These are phyloP conservation scores for Neonectria coccinea DNA, from an alignment of 2,329 filamentous ascomycete species.

Conservation along the genomic window DNA sequence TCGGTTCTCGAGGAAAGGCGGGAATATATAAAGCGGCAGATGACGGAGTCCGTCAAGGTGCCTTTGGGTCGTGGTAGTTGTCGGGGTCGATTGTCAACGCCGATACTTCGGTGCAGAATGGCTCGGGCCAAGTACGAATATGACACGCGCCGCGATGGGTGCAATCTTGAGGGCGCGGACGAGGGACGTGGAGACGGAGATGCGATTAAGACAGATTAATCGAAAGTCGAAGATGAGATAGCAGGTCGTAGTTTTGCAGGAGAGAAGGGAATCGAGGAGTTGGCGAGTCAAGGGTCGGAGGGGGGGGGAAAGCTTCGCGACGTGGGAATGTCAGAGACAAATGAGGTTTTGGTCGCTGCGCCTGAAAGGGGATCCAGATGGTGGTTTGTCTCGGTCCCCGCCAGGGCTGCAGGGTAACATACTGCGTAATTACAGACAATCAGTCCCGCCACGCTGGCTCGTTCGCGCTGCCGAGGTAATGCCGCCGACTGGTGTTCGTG, in stretches of 20 bases:
- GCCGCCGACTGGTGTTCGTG: neutral
- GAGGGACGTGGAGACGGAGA: neutral
- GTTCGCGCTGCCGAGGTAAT: slow-evolving; percentile 27
- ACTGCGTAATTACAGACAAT: slow-evolving; percentile 5
- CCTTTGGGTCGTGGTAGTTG: neutral
- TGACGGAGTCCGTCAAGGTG: slow-evolving; percentile 10
- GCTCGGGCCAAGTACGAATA: slow-evolving; percentile 11
- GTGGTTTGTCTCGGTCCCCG: slow-evolving; percentile 36
- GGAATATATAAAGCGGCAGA: slow-evolving; percentile 8
- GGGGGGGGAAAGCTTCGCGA: slow-evolving; percentile 32
- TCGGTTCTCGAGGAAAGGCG: slow-evolving; percentile 36
- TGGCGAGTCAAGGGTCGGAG: slow-evolving; percentile 23
- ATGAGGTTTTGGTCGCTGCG: slow-evolving; percentile 41
- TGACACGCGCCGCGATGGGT: slow-evolving; percentile 16
- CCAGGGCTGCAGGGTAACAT: slow-evolving; percentile 12
- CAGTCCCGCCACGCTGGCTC: slow-evolving; percentile 41
- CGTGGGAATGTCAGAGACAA: slow-evolving; percentile 43
- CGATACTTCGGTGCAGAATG: neutral
- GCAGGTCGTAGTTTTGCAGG: slow-evolving; percentile 4
- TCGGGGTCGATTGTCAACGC: slow-evolving; percentile 2
- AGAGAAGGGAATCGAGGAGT: slow-evolving; percentile 24
- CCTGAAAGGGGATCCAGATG: slow-evolving; percentile 43
- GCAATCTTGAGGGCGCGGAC: slow-evolving; percentile 4
- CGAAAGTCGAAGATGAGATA: slow-evolving; percentile 12
- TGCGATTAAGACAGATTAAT: slow-evolving; percentile 21